Evolutionary conservation across 805 yeast species (phyloP).

Genomic region (Myxozyma neotropica): DNA sequence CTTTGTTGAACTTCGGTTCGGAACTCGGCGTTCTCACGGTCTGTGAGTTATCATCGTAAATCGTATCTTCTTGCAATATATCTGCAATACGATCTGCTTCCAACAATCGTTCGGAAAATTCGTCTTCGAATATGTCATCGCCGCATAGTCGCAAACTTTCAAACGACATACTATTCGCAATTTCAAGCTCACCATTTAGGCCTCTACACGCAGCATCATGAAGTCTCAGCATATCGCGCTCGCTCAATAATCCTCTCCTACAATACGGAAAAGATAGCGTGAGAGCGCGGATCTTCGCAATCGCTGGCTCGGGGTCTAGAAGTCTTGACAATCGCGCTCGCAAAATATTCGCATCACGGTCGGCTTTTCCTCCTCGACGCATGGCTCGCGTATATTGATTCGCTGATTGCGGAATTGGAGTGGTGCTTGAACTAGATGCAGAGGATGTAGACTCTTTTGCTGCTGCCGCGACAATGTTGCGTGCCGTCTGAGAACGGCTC

Average conservation of each 20-base stretch:
- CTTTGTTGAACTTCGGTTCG: background rate
- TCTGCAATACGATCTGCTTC: background rate
- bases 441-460: background rate
- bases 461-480: constrained; percentile 9
- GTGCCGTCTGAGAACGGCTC: constrained; percentile 6
- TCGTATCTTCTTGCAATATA: background rate
- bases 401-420: background rate
- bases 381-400: too few species aligned
- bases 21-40: background rate
- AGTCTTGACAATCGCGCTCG: background rate
- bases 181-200: background rate
- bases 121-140: background rate
- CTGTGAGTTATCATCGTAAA: too few species aligned
- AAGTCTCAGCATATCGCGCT: background rate
- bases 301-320: constrained; percentile 12
- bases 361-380: background rate
- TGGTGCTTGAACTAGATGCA: background rate
- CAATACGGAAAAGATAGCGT: constrained; percentile 2
- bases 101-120: background rate
- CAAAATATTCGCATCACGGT: background rate
- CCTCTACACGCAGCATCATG: constrained; percentile 17
- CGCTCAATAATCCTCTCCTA: background rate
- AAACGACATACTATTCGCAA: background rate
- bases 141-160: background rate
- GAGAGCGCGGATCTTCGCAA: constrained; percentile 2